These are phyloP conservation scores for Lachnellula occidentalis DNA, from an alignment of 2,329 filamentous ascomycete species.

Conservation along the genomic window DNA sequence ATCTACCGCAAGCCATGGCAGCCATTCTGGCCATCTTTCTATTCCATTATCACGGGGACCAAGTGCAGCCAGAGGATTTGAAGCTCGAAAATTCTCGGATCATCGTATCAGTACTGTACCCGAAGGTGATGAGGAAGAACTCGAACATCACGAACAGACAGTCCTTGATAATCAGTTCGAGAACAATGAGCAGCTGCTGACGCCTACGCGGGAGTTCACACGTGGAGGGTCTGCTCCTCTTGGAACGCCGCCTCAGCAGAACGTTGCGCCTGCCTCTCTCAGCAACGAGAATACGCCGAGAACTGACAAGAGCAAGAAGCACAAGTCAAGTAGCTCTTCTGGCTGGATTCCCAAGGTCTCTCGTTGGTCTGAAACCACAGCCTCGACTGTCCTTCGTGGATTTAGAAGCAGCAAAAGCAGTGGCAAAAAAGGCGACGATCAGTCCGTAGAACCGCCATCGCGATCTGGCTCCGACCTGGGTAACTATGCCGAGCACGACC, in stretches of 20 bases:
- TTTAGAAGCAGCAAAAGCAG: conserved; percentile 61
- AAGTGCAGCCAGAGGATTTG: conserved; percentile 33
- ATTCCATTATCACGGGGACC: conserved; percentile 47
- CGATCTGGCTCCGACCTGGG: conserved; percentile 71
- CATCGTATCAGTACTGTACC: conserved; percentile 87
- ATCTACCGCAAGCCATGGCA: conserved; percentile 63
- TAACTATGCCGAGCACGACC: conserved; percentile 55
- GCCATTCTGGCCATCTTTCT: conserved; percentile 71
- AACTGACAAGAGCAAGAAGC: conserved; percentile 70
- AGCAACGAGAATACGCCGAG: conserved; percentile 77
- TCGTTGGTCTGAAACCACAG: conserved; percentile 93
- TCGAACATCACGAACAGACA: conserved; percentile 40
- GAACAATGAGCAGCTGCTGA: conserved; percentile 55
- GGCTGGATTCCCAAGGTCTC: conserved; percentile 86
- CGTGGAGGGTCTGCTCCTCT: conserved; percentile 50
- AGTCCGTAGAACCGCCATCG: conserved; percentile 48
- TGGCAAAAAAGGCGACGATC: conserved; percentile 56
- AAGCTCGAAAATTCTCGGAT: conserved; percentile 54
- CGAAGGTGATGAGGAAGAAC: conserved; percentile 66
- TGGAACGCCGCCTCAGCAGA: conserved; percentile 53
- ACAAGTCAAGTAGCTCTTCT: conserved; percentile 79
- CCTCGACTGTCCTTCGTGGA: conserved; percentile 76
- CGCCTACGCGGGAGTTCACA: conserved; percentile 50
- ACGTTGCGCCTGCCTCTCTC: conserved; percentile 34
- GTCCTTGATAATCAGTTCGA: conserved; percentile 50